These are phyloP conservation scores for Stropharia rugosoannulata DNA, from an alignment of 768 basidiomycete species.

Conservation along the genomic window DNA sequence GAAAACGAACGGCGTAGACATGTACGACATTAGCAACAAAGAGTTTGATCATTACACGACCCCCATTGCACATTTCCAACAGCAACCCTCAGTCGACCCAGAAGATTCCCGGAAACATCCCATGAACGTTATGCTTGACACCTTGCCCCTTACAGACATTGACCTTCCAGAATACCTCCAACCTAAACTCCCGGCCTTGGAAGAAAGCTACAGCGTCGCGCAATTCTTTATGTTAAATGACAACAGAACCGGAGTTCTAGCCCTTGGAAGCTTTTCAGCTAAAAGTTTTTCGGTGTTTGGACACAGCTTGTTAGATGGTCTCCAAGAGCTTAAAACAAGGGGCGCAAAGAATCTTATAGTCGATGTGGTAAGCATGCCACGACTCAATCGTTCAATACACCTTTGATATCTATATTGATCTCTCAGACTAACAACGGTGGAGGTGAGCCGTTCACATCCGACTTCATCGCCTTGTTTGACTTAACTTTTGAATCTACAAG, in stretches of 20 bases:
- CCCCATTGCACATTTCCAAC: conserved; percentile 36
- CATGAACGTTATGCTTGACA: conserved; percentile 50
- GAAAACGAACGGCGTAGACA: conserved; percentile 48
- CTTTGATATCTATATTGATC: neutral
- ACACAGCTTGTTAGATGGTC: conserved; percentile 41
- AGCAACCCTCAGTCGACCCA: conserved; percentile 33
- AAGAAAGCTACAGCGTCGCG: conserved; percentile 47
- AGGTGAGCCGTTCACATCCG: conserved; percentile 22
- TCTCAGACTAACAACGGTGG: conserved; percentile 50
- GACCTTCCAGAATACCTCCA: conserved; percentile 37
- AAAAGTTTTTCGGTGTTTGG: conserved; percentile 40
- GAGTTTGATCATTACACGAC: conserved; percentile 11
- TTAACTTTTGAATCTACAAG: conserved; percentile 10
- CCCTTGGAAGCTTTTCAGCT: conserved; percentile 58
- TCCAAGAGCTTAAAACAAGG: conserved; percentile 41
- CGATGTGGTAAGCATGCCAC: conserved; percentile 44
- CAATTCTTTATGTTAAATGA: conserved; percentile 58
- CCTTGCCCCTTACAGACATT: conserved; percentile 41
- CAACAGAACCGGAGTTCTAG: conserved; percentile 52
- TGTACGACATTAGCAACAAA: conserved; percentile 24
- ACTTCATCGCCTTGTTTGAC: neutral
- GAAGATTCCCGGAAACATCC: conserved; percentile 33
- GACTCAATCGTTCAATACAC: neutral
- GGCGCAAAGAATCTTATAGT: conserved; percentile 57
- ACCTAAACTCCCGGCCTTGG: conserved; percentile 36